phyloP scores from a whole-genome alignment of 345 rosid genomes.

The Populus pruinosa region DNA sequence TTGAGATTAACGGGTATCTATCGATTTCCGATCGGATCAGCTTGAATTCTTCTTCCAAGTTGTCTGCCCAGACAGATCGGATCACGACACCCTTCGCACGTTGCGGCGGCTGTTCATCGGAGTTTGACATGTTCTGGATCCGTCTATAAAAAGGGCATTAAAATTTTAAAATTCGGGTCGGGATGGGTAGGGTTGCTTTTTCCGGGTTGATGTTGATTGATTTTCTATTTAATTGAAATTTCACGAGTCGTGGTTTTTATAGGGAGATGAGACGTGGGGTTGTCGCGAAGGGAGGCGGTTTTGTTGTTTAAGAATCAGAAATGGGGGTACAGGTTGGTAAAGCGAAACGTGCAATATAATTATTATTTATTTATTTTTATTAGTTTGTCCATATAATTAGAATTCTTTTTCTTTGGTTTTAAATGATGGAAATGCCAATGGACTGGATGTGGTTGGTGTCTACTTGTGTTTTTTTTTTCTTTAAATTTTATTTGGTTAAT shows the following conservation, averaged over 20 bases:
- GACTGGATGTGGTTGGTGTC: background rate
- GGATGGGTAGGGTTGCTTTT: background rate
- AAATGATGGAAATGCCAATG: background rate
- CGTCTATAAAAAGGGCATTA: background rate
- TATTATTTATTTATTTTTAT: background rate
- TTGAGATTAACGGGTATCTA: slow-evolving; percentile 57
- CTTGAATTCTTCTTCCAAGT: slow-evolving; percentile 62
- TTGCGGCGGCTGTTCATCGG: slow-evolving; percentile 8
- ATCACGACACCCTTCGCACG: slow-evolving; percentile 22
- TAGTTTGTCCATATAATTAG: background rate
- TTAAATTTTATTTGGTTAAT: too few relatives aligned
- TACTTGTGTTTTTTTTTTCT: background rate
- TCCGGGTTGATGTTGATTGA: background rate
- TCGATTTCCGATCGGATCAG: slow-evolving; percentile 57
- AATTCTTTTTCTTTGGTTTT: background rate
- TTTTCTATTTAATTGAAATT: background rate
- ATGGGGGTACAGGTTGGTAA: background rate
- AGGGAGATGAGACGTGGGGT: background rate
- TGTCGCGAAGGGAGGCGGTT: background rate
- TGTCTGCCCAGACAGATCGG: slow-evolving; percentile 75
- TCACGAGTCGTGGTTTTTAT: background rate
- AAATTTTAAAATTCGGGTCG: background rate
- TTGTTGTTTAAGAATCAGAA: background rate
- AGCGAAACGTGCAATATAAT: background rate
- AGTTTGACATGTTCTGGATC: slow-evolving; percentile 1